phyloP scores from a whole-genome alignment of 441 rosid genomes.

The Pelargonium australe region DNA sequence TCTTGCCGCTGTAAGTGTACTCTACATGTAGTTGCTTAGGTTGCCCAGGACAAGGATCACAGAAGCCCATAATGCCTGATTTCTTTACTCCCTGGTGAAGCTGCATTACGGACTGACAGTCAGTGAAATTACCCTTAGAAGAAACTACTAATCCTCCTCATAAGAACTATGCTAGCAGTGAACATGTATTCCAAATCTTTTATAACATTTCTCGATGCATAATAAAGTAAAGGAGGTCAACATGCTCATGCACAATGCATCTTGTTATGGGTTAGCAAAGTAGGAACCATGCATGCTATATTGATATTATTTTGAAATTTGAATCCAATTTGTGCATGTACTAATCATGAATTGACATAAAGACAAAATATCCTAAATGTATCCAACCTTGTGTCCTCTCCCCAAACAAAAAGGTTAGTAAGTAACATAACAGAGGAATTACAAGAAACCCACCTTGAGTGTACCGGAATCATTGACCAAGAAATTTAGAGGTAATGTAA shows the following conservation, averaged over 20 bases:
- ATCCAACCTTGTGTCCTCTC: background rate
- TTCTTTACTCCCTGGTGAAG: constrained; percentile 92
- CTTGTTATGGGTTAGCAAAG: background rate
- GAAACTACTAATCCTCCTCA: background rate
- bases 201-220: background rate
- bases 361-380: background rate
- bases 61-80: constrained; percentile 95
- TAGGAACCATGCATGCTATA: background rate
- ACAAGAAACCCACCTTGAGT: constrained; percentile 53
- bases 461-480: constrained; percentile 75
- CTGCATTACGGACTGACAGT: constrained; percentile 29
- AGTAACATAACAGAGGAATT: background rate
- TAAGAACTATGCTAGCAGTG: background rate
- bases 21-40: constrained; percentile 67
- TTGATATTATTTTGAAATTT: background rate
- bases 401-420: background rate
- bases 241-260: background rate
- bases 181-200: background rate
- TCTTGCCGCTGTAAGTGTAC: constrained; percentile 48
- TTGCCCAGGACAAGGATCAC: constrained; percentile 91
- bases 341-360: background rate
- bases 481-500: constrained; percentile 85
- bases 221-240: too few species aligned
- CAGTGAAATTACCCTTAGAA: background rate
- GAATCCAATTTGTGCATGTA: background rate